These are phyloP conservation scores for Phytophthora uliginosa DNA, from an alignment of 352 stramenopile genomes.

Conservation along the genomic window DNA sequence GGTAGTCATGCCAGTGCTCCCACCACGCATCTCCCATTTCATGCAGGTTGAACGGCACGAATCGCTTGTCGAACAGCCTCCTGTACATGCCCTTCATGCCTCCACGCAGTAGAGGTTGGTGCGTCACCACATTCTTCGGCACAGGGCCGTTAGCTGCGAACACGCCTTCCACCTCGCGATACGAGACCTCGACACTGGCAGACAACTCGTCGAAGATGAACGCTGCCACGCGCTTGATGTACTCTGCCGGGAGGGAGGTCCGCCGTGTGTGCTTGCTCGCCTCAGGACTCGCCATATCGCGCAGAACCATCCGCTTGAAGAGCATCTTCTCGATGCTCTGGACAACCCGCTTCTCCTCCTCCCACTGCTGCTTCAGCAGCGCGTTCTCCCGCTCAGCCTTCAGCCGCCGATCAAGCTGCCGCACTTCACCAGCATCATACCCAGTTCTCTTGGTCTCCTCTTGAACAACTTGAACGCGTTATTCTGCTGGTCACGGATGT, in stretches of 20 bases:
- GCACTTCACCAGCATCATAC: conserved; percentile 6
- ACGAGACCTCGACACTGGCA: conserved; percentile 45
- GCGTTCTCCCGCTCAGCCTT: conserved; percentile 40
- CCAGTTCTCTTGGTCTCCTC: background rate
- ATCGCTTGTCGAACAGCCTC: conserved; percentile 41
- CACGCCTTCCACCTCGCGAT: conserved; percentile 48
- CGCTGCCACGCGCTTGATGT: conserved; percentile 29
- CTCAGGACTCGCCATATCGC: background rate
- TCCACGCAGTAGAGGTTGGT: conserved; percentile 37
- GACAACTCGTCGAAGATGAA: conserved; percentile 49
- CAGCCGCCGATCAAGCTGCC: conserved; percentile 26
- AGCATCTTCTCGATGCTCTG: conserved; percentile 45
- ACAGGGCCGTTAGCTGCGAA: conserved; percentile 29
- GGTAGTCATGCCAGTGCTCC: conserved; percentile 39
- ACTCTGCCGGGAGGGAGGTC: conserved; percentile 19
- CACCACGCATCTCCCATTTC: conserved; percentile 50
- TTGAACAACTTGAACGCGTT: background rate
- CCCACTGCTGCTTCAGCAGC: conserved; percentile 36
- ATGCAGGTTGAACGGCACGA: conserved; percentile 44
- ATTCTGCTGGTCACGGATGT: conserved; percentile 11
- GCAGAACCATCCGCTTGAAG: conserved; percentile 22
- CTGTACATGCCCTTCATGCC: conserved; percentile 49
- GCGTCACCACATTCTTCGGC: conserved; percentile 25
- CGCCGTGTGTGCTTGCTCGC: conserved; percentile 22
- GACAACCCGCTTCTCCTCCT: conserved; percentile 38